These are phyloP conservation scores for Cystofilobasidium bisporidii DNA, from an alignment of 768 basidiomycete genomes.

Conservation along the genomic window DNA sequence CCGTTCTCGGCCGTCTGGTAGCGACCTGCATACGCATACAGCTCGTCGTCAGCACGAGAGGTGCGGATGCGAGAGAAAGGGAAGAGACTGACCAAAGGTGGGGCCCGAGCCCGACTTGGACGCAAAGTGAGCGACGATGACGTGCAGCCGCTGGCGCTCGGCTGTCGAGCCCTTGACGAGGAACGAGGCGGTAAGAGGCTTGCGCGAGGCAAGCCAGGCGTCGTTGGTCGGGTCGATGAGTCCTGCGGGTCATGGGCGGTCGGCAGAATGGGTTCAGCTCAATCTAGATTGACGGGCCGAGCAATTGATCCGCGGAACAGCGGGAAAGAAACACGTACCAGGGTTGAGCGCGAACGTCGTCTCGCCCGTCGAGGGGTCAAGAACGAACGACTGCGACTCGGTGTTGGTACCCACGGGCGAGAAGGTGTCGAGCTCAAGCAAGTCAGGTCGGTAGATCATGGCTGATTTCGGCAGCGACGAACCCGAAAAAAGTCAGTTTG, in stretches of 20 bases:
- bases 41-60: too few species aligned
- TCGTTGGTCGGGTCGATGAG: constrained; percentile 52
- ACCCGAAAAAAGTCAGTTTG: too few species aligned
- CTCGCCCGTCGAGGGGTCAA: background rate
- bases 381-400: constrained; percentile 4
- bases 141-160: constrained; percentile 49
- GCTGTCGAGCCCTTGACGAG: constrained; percentile 35
- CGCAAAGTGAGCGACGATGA: constrained; percentile 52
- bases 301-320: too few species aligned
- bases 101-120: constrained; percentile 51
- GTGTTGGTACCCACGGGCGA: constrained; percentile 17
- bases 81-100: background rate
- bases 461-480: constrained; percentile 35
- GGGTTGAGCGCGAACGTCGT: constrained; percentile 3
- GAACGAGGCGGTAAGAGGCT: constrained; percentile 53
- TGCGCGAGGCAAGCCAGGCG: constrained; percentile 52
- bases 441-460: constrained; percentile 44
- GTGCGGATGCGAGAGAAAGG: background rate
- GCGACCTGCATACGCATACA: too few species aligned
- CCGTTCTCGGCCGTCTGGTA: constrained; percentile 54
- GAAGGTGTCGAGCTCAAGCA: background rate
- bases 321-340: too few species aligned
- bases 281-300: too few species aligned
- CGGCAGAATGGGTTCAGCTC: too few species aligned
- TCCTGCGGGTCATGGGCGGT: constrained; percentile 39